These are phyloP conservation scores for Neurospora sp. DNA, from an alignment of 495 filamentous ascomycete genomes.

Conservation along the genomic window DNA sequence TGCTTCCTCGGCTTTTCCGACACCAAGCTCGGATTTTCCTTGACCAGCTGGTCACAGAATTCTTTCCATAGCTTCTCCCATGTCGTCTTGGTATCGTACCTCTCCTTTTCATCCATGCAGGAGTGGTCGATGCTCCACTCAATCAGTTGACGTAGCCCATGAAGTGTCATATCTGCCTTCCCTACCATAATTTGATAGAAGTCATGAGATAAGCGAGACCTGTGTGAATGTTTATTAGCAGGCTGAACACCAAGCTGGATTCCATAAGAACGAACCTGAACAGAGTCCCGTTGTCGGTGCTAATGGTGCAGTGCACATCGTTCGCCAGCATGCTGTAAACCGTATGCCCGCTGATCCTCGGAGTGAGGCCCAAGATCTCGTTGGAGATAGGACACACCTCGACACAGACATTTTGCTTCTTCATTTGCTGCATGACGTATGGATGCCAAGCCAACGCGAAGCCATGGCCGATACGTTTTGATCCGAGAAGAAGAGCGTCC, in stretches of 20 bases:
- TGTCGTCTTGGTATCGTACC: conserved; percentile 17
- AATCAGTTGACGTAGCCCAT: conserved; percentile 43
- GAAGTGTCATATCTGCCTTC: conserved; percentile 39
- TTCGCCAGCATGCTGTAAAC: conserved; percentile 41
- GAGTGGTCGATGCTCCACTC: conserved; percentile 46
- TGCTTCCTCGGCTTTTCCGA: not conserved
- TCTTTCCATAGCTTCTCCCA: conserved; percentile 38
- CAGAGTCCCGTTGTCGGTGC: conserved; percentile 45
- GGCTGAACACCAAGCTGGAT: not conserved
- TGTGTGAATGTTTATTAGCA: conserved; percentile 6
- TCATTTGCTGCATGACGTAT: conserved; percentile 70
- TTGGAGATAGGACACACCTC: conserved; percentile 90
- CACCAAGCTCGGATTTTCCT: conserved; percentile 5
- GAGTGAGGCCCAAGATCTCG: conserved; percentile 54
- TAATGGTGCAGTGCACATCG: conserved; percentile 43
- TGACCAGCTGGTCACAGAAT: conserved; percentile 30
- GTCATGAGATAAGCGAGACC: conserved; percentile 46
- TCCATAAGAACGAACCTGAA: conserved; percentile 31
- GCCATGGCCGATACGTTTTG: conserved; percentile 85
- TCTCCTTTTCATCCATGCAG: conserved; percentile 31
- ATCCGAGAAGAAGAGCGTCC: conserved; percentile 74
- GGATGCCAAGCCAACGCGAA: conserved; percentile 84
- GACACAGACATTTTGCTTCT: conserved; percentile 69
- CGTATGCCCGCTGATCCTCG: conserved; percentile 36
- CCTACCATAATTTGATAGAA: conserved; percentile 48